Conservation (phyloP, 169 alveolate genomes). For the Plasmodium cynomolgi region DNA sequence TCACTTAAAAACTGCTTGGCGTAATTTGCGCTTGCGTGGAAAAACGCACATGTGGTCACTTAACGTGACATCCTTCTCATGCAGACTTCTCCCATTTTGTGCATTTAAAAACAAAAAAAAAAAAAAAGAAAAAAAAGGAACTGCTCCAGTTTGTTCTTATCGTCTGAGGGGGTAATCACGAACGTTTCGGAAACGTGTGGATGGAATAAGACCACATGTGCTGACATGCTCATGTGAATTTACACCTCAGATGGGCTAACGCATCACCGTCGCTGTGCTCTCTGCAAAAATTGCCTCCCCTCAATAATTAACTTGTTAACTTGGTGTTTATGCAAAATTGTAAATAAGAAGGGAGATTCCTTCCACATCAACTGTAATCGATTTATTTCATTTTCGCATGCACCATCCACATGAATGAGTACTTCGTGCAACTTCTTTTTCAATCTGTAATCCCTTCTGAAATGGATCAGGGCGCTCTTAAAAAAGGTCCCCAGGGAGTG, state of each 20-base stretch:
- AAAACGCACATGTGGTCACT: neutral
- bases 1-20: neutral
- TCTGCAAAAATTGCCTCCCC: slow-evolving; percentile 3
- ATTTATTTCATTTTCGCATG: slow-evolving; percentile 54
- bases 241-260: neutral
- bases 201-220: neutral
- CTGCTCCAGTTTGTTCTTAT: neutral
- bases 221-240: neutral
- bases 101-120: neutral
- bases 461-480: slow-evolving; percentile 36
- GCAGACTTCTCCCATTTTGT: neutral
- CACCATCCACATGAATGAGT: slow-evolving; percentile 47
- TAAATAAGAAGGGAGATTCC: slow-evolving; percentile 56
- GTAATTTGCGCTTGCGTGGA: neutral
- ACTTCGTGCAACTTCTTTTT: slow-evolving; percentile 28
- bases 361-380: slow-evolving; percentile 57
- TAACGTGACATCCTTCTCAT: neutral
- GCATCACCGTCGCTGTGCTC: neutral
- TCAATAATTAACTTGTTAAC: slow-evolving; percentile 57
- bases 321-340: slow-evolving; percentile 32
- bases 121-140: neutral
- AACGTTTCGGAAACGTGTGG: neutral
- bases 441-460: slow-evolving; percentile 36
- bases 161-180: neutral
- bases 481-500: slow-evolving; percentile 15